phyloP scores from a whole-genome alignment of 257 asterid species.

The Salvia miltiorrhiza region DNA sequence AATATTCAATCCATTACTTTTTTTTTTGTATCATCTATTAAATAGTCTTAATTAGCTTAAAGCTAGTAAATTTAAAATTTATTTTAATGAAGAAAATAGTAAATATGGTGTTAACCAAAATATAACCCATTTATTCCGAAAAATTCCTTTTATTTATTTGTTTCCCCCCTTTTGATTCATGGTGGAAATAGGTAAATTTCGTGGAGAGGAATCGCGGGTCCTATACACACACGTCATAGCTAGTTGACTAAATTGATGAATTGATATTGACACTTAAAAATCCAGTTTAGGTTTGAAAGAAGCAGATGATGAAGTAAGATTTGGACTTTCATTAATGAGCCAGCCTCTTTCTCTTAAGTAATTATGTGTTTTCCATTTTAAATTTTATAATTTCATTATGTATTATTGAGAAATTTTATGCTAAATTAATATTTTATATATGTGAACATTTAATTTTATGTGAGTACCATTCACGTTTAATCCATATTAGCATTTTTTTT shows the following conservation, averaged over 20 bases:
- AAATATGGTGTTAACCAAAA: neutral
- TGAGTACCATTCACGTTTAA: too few relatives aligned
- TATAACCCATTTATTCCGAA: neutral
- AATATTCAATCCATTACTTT: neutral
- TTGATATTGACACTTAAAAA: conserved; percentile 24
- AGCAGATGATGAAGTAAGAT: conserved; percentile 31
- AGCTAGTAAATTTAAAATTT: neutral
- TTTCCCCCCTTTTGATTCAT: neutral
- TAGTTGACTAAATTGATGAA: conserved; percentile 13
- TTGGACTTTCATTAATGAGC: conserved; percentile 20
- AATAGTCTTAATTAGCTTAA: neutral
- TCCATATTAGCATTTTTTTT: too few relatives aligned
- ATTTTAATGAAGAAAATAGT: neutral
- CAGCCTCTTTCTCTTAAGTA: neutral
- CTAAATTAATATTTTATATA: too few relatives aligned
- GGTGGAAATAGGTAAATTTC: neutral
- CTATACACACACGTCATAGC: conserved; percentile 13
- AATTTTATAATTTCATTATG: too few relatives aligned
- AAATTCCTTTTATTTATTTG: neutral
- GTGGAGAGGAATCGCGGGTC: neutral
- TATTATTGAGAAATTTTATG: too few relatives aligned
- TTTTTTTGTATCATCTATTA: neutral
- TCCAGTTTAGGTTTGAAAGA: conserved; percentile 36
- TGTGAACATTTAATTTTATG: too few relatives aligned
- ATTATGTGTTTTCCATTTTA: neutral